Conservation (phyloP, 2,329 filamentous ascomycete species). For the Tympanopsis confertula region DNA sequence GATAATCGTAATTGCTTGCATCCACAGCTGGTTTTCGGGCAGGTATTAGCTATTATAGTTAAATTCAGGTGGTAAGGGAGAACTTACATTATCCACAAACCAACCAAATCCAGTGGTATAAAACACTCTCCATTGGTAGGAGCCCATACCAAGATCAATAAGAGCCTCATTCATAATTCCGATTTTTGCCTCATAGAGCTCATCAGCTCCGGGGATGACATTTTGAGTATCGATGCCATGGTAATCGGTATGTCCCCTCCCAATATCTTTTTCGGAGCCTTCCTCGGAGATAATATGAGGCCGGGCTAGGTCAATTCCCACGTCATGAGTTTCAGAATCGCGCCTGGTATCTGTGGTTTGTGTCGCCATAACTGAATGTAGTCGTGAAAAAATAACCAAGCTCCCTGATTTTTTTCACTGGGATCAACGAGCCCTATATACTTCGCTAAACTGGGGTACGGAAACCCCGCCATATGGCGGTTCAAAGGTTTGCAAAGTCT, state of each 20-base stretch:
- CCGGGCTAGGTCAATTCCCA: background rate
- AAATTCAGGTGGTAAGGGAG: background rate
- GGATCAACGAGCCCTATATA: too few relatives aligned
- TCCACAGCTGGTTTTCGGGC: slow-evolving; percentile 9
- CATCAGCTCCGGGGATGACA: background rate
- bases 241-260: background rate
- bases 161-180: background rate
- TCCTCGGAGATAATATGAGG: background rate
- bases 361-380: too few relatives aligned
- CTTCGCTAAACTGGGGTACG: too few relatives aligned
- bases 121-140: slow-evolving; percentile 20
- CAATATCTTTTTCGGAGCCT: background rate
- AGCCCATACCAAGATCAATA: background rate
- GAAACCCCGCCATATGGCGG: too few relatives aligned
- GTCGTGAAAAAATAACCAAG: too few relatives aligned
- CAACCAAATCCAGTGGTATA: slow-evolving; percentile 24
- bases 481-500: too few relatives aligned
- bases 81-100: slow-evolving; percentile 21
- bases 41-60: background rate
- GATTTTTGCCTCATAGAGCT: background rate
- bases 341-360: too few relatives aligned
- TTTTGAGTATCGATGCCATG: background rate
- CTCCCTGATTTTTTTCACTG: too few relatives aligned
- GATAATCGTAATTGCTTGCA: slow-evolving; percentile 16
- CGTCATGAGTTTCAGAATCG: too few relatives aligned